Evolutionary conservation across 441 rosid species (phyloP), one percentile per base, ranked within the genome.

Genomic region (Gossypium davidsonii): DNA sequence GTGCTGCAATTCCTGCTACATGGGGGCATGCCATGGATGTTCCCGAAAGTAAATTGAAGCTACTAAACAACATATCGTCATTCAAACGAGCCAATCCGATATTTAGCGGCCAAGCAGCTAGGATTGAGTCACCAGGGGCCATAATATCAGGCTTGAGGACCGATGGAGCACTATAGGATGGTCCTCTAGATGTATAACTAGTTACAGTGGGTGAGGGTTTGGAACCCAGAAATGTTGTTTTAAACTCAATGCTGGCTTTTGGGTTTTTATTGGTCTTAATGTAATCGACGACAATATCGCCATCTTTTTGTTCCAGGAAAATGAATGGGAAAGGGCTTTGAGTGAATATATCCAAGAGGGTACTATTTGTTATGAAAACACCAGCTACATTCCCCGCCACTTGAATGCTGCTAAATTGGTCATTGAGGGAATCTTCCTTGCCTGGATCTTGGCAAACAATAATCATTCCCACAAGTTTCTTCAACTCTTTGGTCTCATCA

Each of bases 11-110:
- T 3, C 83, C 83, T 18, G 84, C 52, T 9, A 52, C 81, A 62
- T 83, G 86, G 8, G 86, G 84, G 25, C 78, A 79, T 14, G 84
- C 73, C 83, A 83, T 83, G 17, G 86, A 83, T 25, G 83, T 81
- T 4, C 86, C 86, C 11, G 83, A 81, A 2, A 72, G 59, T 26
- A 81, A 70, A 42, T 25, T 61, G 39, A 76, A 81, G 37, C 84
- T 63, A 28, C 59, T 69, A 2, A 75, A 70, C 60, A 83, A 7
- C 78, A 73, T 2, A 12, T 2, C 20, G 74, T 74, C 12, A 26
- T 72, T 20, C 0, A 12, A 4, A 58, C 81, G 2, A 4, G 76
- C 58, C 2, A 2, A 0, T 0, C 1, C 26, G 6, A 0, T 60
- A 10, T 64, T 71, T 6, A 79, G 79, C 25, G 67, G 31, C 69